Conservation (phyloP, 345 rosid genomes). For the Aurinia saxatilis region DNA sequence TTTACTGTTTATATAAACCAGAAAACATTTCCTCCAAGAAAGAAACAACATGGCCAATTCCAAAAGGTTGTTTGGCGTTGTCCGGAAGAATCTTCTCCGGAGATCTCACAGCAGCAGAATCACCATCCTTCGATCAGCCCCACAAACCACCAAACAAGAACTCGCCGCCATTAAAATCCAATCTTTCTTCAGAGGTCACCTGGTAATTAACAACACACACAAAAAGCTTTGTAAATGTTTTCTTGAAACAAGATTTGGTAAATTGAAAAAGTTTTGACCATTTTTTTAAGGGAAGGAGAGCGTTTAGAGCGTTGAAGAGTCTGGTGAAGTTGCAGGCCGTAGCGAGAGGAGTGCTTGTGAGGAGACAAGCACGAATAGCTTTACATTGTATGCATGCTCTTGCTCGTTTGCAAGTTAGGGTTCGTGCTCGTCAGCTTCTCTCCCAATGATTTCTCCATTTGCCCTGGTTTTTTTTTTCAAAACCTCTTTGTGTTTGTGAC, state of each 20-base stretch:
- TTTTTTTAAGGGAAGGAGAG: conserved; percentile 50
- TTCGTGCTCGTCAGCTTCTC: conserved; percentile 68
- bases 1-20: conserved; percentile 3
- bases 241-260: too few relatives aligned
- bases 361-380: conserved; percentile 61
- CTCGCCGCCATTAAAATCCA: conserved; percentile 69
- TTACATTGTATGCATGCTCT: conserved; percentile 75
- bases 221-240: too few relatives aligned
- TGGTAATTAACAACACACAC: too few relatives aligned
- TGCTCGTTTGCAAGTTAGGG: conserved; percentile 66
- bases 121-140: conserved; percentile 10
- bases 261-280: not conserved
- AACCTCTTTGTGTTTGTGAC: conserved; percentile 16
- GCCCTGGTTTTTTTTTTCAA: not conserved
- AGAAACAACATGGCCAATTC: conserved; percentile 6
- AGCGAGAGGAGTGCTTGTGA: conserved; percentile 55
- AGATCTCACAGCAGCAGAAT: conserved; percentile 22
- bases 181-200: conserved; percentile 76
- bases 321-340: conserved; percentile 78
- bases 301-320: conserved; percentile 68
- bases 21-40: too few relatives aligned
- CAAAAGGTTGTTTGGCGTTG: conserved; percentile 21
- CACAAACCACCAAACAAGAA: conserved; percentile 27
- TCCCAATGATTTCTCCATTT: conserved; percentile 2
- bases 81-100: conserved; percentile 18